These are phyloP conservation scores for Eucalyptus leucophloia DNA, from an alignment of 345 rosid genomes.

Conservation along the genomic window DNA sequence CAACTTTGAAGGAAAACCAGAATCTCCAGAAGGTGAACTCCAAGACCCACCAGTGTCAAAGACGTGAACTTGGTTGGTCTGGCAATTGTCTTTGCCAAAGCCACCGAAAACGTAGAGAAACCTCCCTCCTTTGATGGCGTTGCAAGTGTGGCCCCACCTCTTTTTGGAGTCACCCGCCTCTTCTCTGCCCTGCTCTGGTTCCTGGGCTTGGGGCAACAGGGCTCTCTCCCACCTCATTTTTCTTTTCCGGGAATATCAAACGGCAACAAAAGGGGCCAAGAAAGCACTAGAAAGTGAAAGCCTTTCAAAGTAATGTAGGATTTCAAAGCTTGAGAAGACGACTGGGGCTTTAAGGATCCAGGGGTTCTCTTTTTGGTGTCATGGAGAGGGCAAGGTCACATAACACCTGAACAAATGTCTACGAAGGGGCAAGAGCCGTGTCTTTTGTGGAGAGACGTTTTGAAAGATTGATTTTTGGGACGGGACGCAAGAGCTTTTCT, in stretches of 20 bases:
- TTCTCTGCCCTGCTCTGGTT: slow-evolving; percentile 5
- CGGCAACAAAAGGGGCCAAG: neutral
- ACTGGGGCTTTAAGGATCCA: neutral
- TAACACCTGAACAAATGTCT: neutral
- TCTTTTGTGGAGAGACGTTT: neutral
- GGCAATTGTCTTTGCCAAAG: slow-evolving; percentile 42
- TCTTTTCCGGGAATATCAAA: neutral
- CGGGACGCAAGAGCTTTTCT: neutral
- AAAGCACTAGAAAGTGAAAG: neutral
- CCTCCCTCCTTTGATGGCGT: slow-evolving; percentile 80
- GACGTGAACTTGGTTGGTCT: slow-evolving; percentile 29
- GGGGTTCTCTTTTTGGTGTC: neutral
- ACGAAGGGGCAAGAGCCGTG: neutral
- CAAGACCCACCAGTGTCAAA: slow-evolving; percentile 63
- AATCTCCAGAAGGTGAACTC: neutral
- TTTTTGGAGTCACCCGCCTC: neutral
- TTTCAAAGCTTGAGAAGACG: neutral
- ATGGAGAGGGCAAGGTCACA: neutral
- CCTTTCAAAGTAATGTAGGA: neutral
- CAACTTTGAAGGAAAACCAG: neutral
- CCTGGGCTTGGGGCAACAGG: slow-evolving; percentile 6
- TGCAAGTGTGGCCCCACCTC: slow-evolving; percentile 61
- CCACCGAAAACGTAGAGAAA: slow-evolving; percentile 90
- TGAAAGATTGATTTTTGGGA: neutral
- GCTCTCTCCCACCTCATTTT: slow-evolving; percentile 76